Evolutionary conservation across 2,329 filamentous ascomycete genomes (phyloP).

Genomic region (Beauveria asiatica): DNA sequence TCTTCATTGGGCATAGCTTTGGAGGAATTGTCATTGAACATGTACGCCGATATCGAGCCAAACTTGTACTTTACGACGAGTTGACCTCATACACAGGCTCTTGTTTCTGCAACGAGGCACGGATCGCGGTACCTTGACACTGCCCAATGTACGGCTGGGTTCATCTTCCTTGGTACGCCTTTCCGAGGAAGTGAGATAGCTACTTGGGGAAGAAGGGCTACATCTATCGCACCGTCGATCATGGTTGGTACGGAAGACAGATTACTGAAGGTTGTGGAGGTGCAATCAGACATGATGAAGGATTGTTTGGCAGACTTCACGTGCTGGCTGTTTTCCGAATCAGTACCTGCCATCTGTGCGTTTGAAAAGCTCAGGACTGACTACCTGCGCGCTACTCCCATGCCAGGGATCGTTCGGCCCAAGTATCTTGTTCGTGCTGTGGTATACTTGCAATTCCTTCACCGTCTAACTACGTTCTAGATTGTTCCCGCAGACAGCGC

Average conservation of each 20-base stretch:
- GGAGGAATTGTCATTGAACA: neutral
- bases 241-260: neutral
- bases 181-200: neutral
- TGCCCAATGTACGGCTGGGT: neutral
- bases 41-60: neutral
- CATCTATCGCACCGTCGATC: neutral
- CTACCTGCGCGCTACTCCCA: neutral
- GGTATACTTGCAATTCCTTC: neutral
- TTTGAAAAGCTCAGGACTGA: neutral
- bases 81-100: neutral
- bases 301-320: neutral
- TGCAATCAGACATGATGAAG: neutral
- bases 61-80: no score
- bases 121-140: neutral
- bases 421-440: neutral
- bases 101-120: neutral
- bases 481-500: neutral
- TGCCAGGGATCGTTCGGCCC: neutral
- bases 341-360: neutral
- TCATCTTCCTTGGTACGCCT: neutral
- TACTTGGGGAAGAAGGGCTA: neutral
- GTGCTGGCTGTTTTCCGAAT: neutral
- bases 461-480: neutral
- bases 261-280: neutral
- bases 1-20: neutral